phyloP scores from a whole-genome alignment of 805 yeast species.

The Starmerella sirachaensis region DNA sequence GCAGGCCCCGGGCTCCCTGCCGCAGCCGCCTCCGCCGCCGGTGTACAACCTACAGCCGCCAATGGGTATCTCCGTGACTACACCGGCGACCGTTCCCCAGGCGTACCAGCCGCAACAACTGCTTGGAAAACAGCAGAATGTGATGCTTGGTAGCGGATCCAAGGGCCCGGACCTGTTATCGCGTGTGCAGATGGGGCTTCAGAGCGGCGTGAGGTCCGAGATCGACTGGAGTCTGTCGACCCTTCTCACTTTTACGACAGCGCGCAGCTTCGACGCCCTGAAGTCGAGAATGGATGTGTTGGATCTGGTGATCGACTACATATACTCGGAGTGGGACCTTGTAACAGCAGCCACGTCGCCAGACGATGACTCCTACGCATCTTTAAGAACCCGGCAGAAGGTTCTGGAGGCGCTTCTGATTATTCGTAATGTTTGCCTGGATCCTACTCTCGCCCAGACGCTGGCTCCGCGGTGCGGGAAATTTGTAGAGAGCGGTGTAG shows the following conservation, averaged over 20 bases:
- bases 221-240: slow-evolving; percentile 59
- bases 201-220: slow-evolving; percentile 52
- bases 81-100: slow-evolving; percentile 27
- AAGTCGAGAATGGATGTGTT: slow-evolving; percentile 13
- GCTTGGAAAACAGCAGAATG: slow-evolving; percentile 16
- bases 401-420: slow-evolving; percentile 47
- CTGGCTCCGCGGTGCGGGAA: slow-evolving; percentile 28
- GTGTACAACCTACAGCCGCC: slow-evolving; percentile 24
- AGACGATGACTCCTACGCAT: slow-evolving; percentile 13
- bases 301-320: slow-evolving; percentile 8
- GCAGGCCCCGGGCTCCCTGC: slow-evolving; percentile 3
- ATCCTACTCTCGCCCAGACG: slow-evolving; percentile 67
- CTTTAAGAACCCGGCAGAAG: slow-evolving; percentile 22
- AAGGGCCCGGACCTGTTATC: slow-evolving; percentile 53
- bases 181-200: slow-evolving; percentile 59
- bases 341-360: slow-evolving; percentile 12
- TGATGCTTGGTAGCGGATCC: slow-evolving; percentile 26
- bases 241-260: slow-evolving; percentile 33
- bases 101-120: slow-evolving; percentile 24
- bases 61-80: slow-evolving; percentile 27
- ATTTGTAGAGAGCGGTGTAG: slow-evolving; percentile 32
- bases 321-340: slow-evolving; percentile 11
- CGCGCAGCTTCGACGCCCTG: slow-evolving; percentile 17
- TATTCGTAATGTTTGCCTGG: slow-evolving; percentile 73
- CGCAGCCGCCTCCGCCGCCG: slow-evolving; percentile 13